phyloP scores from a whole-genome alignment of 2,329 filamentous ascomycete genomes.

The Exophiala alcalophila region DNA sequence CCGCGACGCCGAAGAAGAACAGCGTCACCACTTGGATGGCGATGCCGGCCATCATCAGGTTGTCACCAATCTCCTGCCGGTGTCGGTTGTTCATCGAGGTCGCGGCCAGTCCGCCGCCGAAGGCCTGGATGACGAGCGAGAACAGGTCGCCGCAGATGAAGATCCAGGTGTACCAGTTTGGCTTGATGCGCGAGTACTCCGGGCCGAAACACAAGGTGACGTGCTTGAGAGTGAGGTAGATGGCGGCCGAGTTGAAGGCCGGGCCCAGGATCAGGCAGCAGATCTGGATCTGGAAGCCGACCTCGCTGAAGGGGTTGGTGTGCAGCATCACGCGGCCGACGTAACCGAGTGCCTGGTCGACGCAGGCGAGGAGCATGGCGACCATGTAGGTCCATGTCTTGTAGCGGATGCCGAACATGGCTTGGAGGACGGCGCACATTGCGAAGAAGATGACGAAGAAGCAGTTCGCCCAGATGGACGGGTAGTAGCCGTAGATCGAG shows the following conservation, averaged over 20 bases:
- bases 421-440: constrained; percentile 48
- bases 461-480: constrained; percentile 49
- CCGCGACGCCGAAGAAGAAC: constrained; percentile 33
- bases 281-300: constrained; percentile 55
- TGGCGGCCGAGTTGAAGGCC: constrained; percentile 54
- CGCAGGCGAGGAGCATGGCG: constrained; percentile 53
- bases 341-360: constrained; percentile 57
- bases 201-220: constrained; percentile 56
- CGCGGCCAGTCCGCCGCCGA: constrained; percentile 55
- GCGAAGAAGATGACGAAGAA: constrained; percentile 54
- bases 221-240: constrained; percentile 58
- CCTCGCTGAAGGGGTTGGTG: constrained; percentile 49
- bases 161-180: constrained; percentile 55
- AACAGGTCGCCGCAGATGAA: constrained; percentile 60
- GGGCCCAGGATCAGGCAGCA: constrained; percentile 56
- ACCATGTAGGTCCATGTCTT: constrained; percentile 52
- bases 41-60: constrained; percentile 59
- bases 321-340: constrained; percentile 54
- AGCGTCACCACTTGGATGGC: constrained; percentile 55
- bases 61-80: constrained; percentile 47
- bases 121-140: constrained; percentile 57
- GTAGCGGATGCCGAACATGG: constrained; percentile 51
- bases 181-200: constrained; percentile 47
- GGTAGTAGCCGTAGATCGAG: constrained; percentile 54
- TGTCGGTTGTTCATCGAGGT: constrained; percentile 40